Percentiles rank a stretch among this genome's conserved stretches.
phyloP scores from a whole-genome alignment of 768 basidiomycete species.

The Candolleomyces eurysporus region DNA sequence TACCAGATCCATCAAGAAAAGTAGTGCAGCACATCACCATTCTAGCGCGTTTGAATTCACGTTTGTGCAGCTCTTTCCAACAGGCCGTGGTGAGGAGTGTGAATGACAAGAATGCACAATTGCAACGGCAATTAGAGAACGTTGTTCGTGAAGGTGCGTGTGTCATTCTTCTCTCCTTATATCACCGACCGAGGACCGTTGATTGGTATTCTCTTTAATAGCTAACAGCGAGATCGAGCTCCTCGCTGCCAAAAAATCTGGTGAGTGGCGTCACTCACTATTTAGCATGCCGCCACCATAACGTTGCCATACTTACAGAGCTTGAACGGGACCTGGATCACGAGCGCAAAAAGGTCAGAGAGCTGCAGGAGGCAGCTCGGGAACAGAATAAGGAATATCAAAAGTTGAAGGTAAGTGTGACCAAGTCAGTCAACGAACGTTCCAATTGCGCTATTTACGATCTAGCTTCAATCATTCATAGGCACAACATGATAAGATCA shows the following conservation, averaged over 20 bases:
- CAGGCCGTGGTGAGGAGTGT: conserved; percentile 79
- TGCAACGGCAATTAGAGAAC: conserved; percentile 84
- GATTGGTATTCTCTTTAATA: conserved; percentile 21
- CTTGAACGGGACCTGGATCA: conserved; percentile 78
- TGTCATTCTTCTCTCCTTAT: not conserved
- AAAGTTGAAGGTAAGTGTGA: conserved; percentile 64
- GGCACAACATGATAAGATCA: conserved; percentile 80
- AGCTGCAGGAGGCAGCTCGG: conserved; percentile 69
- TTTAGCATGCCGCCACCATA: not conserved
- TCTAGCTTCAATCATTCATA: conserved; percentile 20
- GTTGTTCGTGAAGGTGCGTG: conserved; percentile 78
- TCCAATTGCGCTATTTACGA: not conserved
- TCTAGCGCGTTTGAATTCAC: conserved; percentile 6
- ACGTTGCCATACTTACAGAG: conserved; percentile 39
- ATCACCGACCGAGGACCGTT: not conserved
- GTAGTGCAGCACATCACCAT: conserved; percentile 32
- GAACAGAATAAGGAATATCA: conserved; percentile 87
- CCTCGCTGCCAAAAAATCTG: conserved; percentile 64
- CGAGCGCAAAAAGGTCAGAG: conserved; percentile 71
- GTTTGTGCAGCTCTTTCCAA: conserved; percentile 64
- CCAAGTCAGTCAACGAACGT: not conserved
- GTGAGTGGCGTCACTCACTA: conserved; percentile 28
- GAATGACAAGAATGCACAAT: conserved; percentile 77
- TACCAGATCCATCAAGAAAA: conserved; percentile 88
- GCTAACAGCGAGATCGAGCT: conserved; percentile 78